Percentiles rank a stretch among this genome's conserved stretches.
Conservation (phyloP, 2,329 filamentous ascomycete species). For the Thelonectria discophora region DNA sequence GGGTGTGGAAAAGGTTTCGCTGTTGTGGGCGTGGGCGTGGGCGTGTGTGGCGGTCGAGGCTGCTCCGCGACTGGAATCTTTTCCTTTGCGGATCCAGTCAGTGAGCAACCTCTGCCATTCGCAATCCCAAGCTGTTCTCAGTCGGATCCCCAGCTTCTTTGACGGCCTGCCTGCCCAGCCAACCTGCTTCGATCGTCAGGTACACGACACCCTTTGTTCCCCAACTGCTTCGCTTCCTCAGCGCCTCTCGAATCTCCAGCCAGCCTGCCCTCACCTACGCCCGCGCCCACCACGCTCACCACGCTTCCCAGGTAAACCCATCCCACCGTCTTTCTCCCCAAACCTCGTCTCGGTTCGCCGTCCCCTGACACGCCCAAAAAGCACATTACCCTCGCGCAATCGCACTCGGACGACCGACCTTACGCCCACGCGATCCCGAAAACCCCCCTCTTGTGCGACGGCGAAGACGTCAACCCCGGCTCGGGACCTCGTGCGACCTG, state of each 20-base stretch:
- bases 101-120: constrained; percentile 26
- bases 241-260: constrained; percentile 19
- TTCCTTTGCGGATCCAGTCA: constrained; percentile 39
- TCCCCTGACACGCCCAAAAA: constrained; percentile 36
- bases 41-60: constrained; percentile 38
- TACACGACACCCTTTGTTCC: constrained; percentile 13
- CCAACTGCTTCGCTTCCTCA: constrained; percentile 15
- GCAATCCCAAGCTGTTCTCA: constrained; percentile 37
- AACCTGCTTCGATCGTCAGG: constrained; percentile 23
- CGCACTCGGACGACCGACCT: constrained; percentile 32
- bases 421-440: constrained; percentile 29
- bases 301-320: constrained; percentile 34
- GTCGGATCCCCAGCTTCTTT: constrained; percentile 24
- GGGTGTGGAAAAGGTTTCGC: constrained; percentile 27
- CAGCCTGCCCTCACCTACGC: no score
- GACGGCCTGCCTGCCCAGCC: constrained; percentile 3
- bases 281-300: constrained; percentile 13
- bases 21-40: constrained; percentile 12
- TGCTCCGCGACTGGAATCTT: constrained; percentile 44
- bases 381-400: constrained; percentile 32
- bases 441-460: constrained; percentile 35
- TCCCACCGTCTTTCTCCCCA: constrained; percentile 31
- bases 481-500: constrained; percentile 37
- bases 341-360: constrained; percentile 36
- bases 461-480: constrained; percentile 30